A percentile compares a stretch with the other conserved stretches of the same genome.
Evolutionary conservation across 495 filamentous ascomycete species (phyloP).

Genomic region (Aspergillus carlsbadensis): DNA sequence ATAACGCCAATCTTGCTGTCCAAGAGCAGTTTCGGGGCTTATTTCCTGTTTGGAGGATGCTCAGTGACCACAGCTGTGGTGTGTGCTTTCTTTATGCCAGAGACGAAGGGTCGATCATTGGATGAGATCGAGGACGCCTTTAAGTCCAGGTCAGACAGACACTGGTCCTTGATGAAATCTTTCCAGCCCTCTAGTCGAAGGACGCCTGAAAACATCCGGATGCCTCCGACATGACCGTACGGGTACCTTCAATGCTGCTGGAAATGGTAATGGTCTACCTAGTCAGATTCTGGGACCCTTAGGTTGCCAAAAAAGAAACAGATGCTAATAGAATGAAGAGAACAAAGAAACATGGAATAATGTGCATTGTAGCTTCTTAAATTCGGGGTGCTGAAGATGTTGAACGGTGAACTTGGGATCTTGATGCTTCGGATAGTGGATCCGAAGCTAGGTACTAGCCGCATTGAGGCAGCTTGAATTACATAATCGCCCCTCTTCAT

Average conservation of each 20-base stretch:
- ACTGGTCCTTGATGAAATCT: conserved; percentile 13
- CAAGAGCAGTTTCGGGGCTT: conserved; percentile 53
- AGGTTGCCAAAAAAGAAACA: too few species aligned
- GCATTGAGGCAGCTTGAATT: conserved; percentile 16
- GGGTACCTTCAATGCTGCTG: too few species aligned
- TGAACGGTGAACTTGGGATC: too few species aligned
- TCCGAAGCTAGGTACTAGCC: conserved; percentile 2
- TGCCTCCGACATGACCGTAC: background rate
- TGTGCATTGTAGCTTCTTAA: too few species aligned
- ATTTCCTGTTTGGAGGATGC: conserved; percentile 59
- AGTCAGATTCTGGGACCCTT: too few species aligned
- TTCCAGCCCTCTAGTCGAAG: conserved; percentile 5
- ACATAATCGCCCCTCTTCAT: conserved; percentile 20
- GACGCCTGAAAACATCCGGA: background rate
- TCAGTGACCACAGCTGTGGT: conserved; percentile 49
- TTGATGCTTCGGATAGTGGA: background rate
- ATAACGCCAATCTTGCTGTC: conserved; percentile 61
- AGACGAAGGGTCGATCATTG: conserved; percentile 56
- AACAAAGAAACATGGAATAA: too few species aligned
- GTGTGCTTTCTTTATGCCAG: conserved; percentile 56
- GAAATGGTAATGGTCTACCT: too few species aligned
- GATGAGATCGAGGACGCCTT: conserved; percentile 60
- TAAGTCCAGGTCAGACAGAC: conserved; percentile 18
- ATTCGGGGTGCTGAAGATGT: too few species aligned
- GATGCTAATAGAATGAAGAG: too few species aligned